Base-by-base conservation (phyloP, 2,329 filamentous ascomycete genomes). In the Ascochyta pisi region DNA sequence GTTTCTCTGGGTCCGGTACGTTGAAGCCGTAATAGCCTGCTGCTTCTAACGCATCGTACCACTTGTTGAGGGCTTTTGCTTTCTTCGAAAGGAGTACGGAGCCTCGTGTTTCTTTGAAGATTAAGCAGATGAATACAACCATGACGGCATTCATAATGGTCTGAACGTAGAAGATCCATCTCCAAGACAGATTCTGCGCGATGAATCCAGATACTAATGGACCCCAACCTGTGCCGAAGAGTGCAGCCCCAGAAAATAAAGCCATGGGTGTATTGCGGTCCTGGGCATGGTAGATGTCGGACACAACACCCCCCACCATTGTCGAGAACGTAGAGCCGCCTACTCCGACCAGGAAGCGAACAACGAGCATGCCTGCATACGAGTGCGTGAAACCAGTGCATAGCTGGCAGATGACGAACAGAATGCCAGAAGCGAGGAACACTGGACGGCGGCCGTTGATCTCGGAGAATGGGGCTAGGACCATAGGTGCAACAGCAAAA, bases 141-240 rank as follows among this genome's bases (percentile, higher is more conserved):
- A 95, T 74, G 1, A 86, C 72, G 0, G 81, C 86, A 50, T 87
- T 85, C 22, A 84, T 77, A 41, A 96, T 92, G 7, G 86, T 85
- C 65, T 97, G 93, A 26, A 93, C 82, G 83, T 92, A 96, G 73
- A 96, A 96, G 0, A 93, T 85, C 92, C 92, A 96, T 59, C 91
- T 86, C 91, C 91, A 96, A 4, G 77, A 82, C 1, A 85, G 81
- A 46, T 85, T 81, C 33, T 89, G 78, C 0, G 88, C 85, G 59
- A 97, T 86, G 41, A 88, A 85, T 0, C 90, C 86, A 4, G 84
- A 84, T 0, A 92, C 78, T 6, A 96, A 70, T 0, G 92, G 92
- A 0, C 92, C 93, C 0, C 89, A 77, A 0, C 92, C 92, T 0
- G 92, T 96, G 0, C 92, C 94, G 9, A 89, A 82, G 0, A 97